Conservation (phyloP, 2,329 filamentous ascomycete genomes). For the Cordyceps militaris region DNA sequence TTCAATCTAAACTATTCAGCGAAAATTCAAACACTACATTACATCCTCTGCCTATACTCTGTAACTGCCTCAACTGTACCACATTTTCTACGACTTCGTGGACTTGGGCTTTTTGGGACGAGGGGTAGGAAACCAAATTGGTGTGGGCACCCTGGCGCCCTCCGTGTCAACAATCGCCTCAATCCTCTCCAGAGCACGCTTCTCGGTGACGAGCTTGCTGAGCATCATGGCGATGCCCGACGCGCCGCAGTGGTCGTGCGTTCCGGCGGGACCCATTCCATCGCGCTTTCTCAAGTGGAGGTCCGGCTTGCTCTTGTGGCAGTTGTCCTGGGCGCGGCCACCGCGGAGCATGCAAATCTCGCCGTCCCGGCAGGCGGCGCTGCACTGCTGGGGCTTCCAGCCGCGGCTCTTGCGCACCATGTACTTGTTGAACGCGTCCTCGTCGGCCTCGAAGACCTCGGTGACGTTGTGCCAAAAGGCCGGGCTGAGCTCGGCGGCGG, state of each 20-base stretch:
- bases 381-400: conserved; percentile 34
- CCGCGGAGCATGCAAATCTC: conserved; percentile 49
- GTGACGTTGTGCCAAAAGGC: conserved; percentile 55
- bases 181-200: conserved; percentile 21
- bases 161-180: conserved; percentile 10
- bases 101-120: no score
- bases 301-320: conserved; percentile 29
- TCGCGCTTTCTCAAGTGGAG: conserved; percentile 28
- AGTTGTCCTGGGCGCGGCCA: conserved; percentile 46
- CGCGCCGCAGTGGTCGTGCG: conserved; percentile 25
- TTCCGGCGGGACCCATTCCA: conserved; percentile 15
- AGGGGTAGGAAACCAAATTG: not conserved
- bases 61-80: no score
- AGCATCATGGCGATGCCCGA: conserved; percentile 23
- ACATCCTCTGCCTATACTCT: no score
- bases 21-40: no score
- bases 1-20: no score
- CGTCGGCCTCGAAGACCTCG: conserved; percentile 35
- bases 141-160: not conserved
- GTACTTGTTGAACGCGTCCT: conserved; percentile 39
- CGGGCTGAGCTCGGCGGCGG: conserved; percentile 41
- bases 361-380: conserved; percentile 32
- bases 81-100: no score
- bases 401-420: conserved; percentile 41
- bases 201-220: conserved; percentile 20